These are phyloP conservation scores for Tillandsia leiboldiana DNA, from an alignment of 176 grass and related monocot species.

Conservation along the genomic window DNA sequence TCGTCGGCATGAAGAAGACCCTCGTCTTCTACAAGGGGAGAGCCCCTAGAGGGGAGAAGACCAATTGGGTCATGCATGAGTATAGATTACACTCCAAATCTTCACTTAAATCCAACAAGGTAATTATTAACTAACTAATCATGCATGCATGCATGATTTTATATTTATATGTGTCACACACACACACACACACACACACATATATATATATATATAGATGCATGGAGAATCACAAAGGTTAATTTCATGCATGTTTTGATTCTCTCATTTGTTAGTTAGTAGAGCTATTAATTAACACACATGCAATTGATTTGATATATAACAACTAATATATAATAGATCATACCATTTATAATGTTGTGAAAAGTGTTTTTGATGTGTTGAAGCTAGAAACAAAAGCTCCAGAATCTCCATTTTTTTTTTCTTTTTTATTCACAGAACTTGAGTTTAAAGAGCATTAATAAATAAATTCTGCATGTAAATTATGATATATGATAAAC, in stretches of 20 bases:
- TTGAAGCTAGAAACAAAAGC: too few species aligned
- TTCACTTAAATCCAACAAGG: conserved; percentile 58
- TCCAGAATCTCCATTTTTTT: too few species aligned
- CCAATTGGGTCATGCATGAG: conserved; percentile 92
- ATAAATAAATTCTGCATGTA: too few species aligned
- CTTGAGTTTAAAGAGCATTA: too few species aligned
- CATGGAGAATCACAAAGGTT: neutral
- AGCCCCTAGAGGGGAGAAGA: conserved; percentile 77
- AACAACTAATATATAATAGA: neutral
- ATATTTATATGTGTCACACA: neutral
- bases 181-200: neutral
- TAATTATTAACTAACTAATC: neutral
- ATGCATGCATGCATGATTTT: neutral
- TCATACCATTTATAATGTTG: neutral
- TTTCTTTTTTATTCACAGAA: too few species aligned
- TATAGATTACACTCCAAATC: conserved; percentile 53
- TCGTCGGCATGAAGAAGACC: conserved; percentile 86
- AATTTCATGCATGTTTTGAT: neutral
- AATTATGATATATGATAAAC: too few species aligned
- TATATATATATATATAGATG: neutral
- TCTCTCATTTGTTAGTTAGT: neutral
- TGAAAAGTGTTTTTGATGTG: neutral
- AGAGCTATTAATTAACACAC: neutral
- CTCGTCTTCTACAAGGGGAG: conserved; percentile 94
- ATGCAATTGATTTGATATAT: neutral